These are phyloP conservation scores for Perkinsus olseni DNA, from an alignment of 169 alveolate species.

Conservation along the genomic window DNA sequence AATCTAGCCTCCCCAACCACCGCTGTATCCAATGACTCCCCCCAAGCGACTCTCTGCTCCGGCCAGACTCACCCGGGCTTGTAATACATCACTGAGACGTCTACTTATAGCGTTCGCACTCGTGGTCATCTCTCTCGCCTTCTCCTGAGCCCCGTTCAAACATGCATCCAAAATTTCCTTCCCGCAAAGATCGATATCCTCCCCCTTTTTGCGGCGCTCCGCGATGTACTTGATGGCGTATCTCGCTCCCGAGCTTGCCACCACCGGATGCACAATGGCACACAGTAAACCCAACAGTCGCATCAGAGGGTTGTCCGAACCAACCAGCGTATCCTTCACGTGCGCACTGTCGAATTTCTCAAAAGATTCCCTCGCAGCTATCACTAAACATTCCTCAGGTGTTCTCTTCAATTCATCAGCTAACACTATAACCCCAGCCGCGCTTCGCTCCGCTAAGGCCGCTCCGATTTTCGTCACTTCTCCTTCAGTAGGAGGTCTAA, in stretches of 20 bases:
- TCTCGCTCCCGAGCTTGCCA: neutral
- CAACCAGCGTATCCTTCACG: neutral
- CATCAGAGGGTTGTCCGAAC: neutral
- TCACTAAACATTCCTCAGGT: neutral
- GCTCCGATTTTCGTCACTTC: neutral
- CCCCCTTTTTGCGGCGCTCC: neutral
- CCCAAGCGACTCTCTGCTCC: neutral
- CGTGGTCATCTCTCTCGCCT: neutral
- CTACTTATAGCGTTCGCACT: neutral
- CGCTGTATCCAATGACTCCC: neutral
- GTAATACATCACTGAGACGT: neutral
- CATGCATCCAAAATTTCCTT: neutral
- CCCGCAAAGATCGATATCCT: neutral
- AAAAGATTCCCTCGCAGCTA: neutral
- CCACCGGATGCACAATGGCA: neutral
- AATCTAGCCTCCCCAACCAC: neutral
- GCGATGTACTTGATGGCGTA: neutral
- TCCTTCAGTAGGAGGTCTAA: neutral
- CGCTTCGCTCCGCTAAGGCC: neutral
- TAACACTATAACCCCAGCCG: neutral
- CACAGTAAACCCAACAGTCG: neutral
- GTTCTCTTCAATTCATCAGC: neutral
- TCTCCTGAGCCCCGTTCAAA: neutral
- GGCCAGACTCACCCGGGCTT: neutral
- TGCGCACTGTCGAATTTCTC: neutral